Evolutionary conservation across 306 rosid species (phyloP).

Genomic region (Gynostemma pentaphyllum): DNA sequence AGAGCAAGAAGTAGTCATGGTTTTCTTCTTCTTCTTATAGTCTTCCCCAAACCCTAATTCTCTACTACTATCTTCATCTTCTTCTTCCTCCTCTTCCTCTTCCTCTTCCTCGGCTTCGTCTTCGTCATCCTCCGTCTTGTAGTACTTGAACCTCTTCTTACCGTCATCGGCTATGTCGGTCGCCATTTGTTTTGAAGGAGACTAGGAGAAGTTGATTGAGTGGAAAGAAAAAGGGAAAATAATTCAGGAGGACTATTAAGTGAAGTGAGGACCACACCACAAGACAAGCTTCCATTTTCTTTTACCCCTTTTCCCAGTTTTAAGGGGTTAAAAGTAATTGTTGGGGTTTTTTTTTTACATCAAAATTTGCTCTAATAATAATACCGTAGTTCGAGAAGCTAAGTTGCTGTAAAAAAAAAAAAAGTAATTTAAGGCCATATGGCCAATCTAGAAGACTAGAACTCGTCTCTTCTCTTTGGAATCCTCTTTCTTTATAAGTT

Average conservation of each 20-base stretch:
- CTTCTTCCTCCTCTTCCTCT: constrained; percentile 26
- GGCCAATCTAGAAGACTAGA: too few species aligned
- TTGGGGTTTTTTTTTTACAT: neutral
- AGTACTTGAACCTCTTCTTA: constrained; percentile 39
- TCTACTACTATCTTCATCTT: constrained; percentile 18
- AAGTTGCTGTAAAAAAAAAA: constrained; percentile 4
- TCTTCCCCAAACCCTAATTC: constrained; percentile 32
- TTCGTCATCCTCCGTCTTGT: constrained; percentile 16
- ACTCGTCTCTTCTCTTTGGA: too few species aligned
- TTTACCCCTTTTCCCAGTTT: neutral
- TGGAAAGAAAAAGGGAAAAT: neutral
- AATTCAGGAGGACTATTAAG: neutral
- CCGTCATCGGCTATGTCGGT: neutral
- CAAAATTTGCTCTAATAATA: neutral
- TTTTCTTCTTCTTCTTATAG: constrained; percentile 36
- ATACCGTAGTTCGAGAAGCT: neutral
- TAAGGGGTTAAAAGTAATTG: neutral
- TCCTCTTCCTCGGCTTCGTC: constrained; percentile 17
- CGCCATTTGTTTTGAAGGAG: neutral
- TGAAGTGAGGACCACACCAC: constrained; percentile 1
- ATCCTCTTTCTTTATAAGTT: too few species aligned
- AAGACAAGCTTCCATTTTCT: neutral
- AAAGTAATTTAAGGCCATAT: too few species aligned
- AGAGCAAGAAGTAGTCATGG: constrained; percentile 6
- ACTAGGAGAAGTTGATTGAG: neutral